Percentiles rank a stretch among this genome's conserved stretches.
These are phyloP conservation scores for Vitis cinerea DNA, from an alignment of 164 flowering plant genomes.

Conservation along the genomic window DNA sequence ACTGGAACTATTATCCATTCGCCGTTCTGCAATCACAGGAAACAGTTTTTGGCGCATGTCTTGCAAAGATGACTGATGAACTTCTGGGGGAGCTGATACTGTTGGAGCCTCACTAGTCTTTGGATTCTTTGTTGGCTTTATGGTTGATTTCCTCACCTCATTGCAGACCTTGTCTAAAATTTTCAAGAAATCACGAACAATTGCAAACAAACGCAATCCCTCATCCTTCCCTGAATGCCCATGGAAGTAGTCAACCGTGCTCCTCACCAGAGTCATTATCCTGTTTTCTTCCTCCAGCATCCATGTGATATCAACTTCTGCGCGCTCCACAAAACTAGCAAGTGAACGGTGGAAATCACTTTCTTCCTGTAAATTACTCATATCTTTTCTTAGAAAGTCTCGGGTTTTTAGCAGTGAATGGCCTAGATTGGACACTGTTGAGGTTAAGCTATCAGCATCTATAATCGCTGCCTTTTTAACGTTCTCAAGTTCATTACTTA, in stretches of 20 bases:
- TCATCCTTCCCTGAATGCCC: conserved; percentile 48
- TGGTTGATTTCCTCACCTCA: conserved; percentile 36
- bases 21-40: conserved; percentile 51
- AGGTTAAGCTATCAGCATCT: conserved; percentile 40
- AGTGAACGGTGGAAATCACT: conserved; percentile 32
- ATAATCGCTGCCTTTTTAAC: conserved; percentile 57
- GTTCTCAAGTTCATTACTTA: conserved; percentile 50
- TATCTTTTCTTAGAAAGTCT: conserved; percentile 41
- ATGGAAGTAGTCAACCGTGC: conserved; percentile 61
- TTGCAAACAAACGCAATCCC: conserved; percentile 46
- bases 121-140: conserved; percentile 14
- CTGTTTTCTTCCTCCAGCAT: conserved; percentile 51
- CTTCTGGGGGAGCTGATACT: conserved; percentile 24
- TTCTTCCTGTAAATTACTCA: conserved; percentile 35
- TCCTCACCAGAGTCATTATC: conserved; percentile 46
- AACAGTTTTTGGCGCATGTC: conserved; percentile 41
- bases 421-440: conserved; percentile 36
- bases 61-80: conserved; percentile 11
- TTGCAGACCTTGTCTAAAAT: conserved; percentile 57
- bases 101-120: conserved; percentile 25
- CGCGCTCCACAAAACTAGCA: conserved; percentile 33
- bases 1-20: conserved; percentile 19
- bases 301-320: conserved; percentile 34
- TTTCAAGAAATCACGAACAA: conserved; percentile 55
- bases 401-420: conserved; percentile 27